Percentiles rank a stretch among this genome's conserved stretches.
Conservation (phyloP, 78 protist genomes). For the Planoprotostelium fungivorum region DNA sequence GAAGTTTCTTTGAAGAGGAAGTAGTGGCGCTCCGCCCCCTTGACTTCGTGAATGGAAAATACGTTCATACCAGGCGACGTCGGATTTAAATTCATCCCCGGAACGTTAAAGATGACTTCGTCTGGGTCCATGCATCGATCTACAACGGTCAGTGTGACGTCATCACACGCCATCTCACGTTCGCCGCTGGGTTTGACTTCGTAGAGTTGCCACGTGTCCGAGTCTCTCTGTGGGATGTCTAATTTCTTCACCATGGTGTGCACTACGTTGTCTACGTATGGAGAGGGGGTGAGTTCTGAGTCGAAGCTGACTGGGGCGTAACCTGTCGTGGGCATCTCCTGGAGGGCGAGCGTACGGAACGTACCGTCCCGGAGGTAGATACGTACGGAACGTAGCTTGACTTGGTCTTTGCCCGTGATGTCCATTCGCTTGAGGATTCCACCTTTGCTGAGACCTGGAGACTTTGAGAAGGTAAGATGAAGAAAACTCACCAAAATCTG, state of each 20-base stretch:
- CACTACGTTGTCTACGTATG: background rate
- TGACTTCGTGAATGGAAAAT: background rate
- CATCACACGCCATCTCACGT: background rate
- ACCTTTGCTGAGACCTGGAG: background rate
- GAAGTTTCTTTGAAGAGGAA: background rate
- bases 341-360: background rate
- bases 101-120: background rate
- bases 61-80: too few species aligned
- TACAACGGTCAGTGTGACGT: background rate
- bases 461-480: background rate
- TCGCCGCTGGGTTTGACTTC: background rate
- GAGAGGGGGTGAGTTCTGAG: background rate
- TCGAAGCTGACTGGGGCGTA: background rate
- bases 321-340: background rate
- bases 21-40: background rate
- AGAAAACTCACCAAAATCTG: slow-evolving; percentile 86
- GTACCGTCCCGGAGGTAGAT: background rate
- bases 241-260: background rate
- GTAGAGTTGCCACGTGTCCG: background rate
- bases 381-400: background rate
- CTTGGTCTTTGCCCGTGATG: background rate
- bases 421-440: background rate
- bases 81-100: background rate
- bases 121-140: background rate
- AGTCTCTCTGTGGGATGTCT: background rate